A percentile compares a stretch with the other conserved stretches of the same genome.
phyloP scores from a whole-genome alignment of 2,329 filamentous ascomycete genomes.

The Hymenoscyphus fructigenus region DNA sequence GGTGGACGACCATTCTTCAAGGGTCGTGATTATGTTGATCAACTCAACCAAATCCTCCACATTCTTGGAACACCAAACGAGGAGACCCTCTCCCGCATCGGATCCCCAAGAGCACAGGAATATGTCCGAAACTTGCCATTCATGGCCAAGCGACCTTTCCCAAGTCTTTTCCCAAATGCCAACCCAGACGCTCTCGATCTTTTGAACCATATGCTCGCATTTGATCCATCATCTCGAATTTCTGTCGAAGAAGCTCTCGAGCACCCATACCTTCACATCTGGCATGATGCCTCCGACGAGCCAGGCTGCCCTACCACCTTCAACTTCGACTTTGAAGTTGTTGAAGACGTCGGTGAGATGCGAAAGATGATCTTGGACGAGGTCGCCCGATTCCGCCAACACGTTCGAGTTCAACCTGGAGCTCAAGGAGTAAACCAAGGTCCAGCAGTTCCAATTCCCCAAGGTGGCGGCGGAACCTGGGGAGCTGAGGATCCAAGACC shows the following conservation, averaged over 20 bases:
- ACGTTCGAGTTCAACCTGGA: conserved; percentile 37
- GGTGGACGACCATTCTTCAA: conserved; percentile 99
- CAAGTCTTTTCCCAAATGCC: conserved; percentile 83
- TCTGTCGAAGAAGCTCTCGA: conserved; percentile 93
- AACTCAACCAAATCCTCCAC: conserved; percentile 98
- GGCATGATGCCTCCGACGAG: conserved; percentile 97
- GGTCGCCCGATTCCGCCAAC: conserved; percentile 77
- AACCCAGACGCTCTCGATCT: conserved; percentile 96
- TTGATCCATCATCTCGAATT: conserved; percentile 91
- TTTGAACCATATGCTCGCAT: conserved; percentile 94
- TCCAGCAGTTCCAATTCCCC: conserved; percentile 36
- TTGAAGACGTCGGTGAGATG: conserved; percentile 94
- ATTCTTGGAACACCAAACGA: conserved; percentile 96
- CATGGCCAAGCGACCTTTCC: conserved; percentile 93
- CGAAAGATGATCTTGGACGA: conserved; percentile 97
- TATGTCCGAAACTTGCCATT: conserved; percentile 95
- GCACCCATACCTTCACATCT: conserved; percentile 91
- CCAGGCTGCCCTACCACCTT: conserved; percentile 91
- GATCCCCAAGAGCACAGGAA: conserved; percentile 92
- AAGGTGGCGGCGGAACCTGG: conserved; percentile 34
- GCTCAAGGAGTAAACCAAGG: conserved; percentile 31
- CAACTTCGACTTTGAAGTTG: conserved; percentile 97
- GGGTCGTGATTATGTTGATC: conserved; percentile 97
- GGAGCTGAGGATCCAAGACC: conserved; percentile 37
- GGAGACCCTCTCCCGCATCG: conserved; percentile 89